phyloP scores from a whole-genome alignment of 2,329 filamentous ascomycete species.

The Monilinia vaccinii-corymbosi region DNA sequence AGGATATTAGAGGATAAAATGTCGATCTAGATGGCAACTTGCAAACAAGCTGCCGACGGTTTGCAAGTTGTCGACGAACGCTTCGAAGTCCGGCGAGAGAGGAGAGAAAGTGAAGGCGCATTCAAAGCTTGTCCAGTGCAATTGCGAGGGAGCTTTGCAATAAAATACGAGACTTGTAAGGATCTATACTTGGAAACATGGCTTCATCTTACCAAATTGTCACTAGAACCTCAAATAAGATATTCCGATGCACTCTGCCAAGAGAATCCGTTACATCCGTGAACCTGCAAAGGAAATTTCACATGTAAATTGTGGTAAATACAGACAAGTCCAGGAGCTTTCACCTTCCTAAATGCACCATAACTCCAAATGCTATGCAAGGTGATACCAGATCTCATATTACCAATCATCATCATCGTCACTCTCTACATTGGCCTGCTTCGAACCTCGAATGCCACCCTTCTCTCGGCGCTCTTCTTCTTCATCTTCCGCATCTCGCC shows the following conservation, averaged over 20 bases:
- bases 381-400: background rate
- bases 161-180: background rate
- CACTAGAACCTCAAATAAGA: background rate
- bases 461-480: constrained; percentile 27
- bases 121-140: background rate
- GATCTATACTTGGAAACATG: background rate
- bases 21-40: no score
- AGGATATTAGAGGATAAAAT: no score
- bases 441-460: constrained; percentile 23
- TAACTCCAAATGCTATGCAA: constrained; percentile 10
- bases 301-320: background rate
- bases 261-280: background rate
- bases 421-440: constrained; percentile 23
- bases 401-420: constrained; percentile 35
- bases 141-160: background rate
- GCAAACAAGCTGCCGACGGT: no score
- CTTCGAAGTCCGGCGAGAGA: no score
- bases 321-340: background rate
- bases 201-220: background rate
- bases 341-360: background rate
- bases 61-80: no score
- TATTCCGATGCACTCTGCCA: background rate
- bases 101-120: background rate
- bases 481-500: constrained; percentile 25
- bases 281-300: background rate